Evolutionary conservation across 2,329 filamentous ascomycete genomes (phyloP), one percentile per base, ranked within the genome.

Genomic region (Zopfia rhizophila): DNA sequence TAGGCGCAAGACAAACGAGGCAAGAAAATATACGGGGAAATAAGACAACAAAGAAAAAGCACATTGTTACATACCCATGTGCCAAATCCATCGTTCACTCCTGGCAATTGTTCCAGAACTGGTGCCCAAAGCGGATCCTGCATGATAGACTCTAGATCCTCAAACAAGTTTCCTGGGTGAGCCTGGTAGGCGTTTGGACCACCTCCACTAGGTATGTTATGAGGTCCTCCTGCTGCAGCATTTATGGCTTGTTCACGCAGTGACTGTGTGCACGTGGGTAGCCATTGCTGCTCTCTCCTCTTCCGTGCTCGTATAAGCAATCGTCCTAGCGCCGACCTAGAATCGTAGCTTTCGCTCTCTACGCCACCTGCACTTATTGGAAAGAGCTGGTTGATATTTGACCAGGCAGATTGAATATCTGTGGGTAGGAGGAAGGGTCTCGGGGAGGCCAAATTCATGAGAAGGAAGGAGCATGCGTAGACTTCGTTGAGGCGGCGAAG

Each of bases 341-440:
- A n/a, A n/a, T n/a, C n/a, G n/a, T n/a, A n/a, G n/a, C n/a, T n/a
- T n/a, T n/a, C n/a, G n/a, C n/a, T n/a, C n/a, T n/a, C n/a, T n/a
- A n/a, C n/a, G n/a, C n/a, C n/a, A n/a, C n/a, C n/a, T n/a, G n/a
- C n/a, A n/a, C n/a, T n/a, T 6, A 40, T 24, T 7, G 51, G 43
- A 37, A 52, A 61, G n/a, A 61, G 53, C 30, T 61, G 58, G 21
- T 54, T 46, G 13, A 61, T 21, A 16, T 52, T 39, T 14, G 48
- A 28, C 46, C 51, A 57, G 5, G 51, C 53, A 6, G 47, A 21
- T 19, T 44, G 25, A 7, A 37, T 30, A 21, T 50, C 43, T 33
- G 54, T 44, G 24, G 42, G 17, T 22, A 47, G 48, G n/a, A 54
- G 19, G 2, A 38, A 37, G 3, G 45, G 17, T n/a, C 24, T 8